Evolutionary conservation across 345 rosid species (phyloP).

Genomic region (Carallia brachiata): DNA sequence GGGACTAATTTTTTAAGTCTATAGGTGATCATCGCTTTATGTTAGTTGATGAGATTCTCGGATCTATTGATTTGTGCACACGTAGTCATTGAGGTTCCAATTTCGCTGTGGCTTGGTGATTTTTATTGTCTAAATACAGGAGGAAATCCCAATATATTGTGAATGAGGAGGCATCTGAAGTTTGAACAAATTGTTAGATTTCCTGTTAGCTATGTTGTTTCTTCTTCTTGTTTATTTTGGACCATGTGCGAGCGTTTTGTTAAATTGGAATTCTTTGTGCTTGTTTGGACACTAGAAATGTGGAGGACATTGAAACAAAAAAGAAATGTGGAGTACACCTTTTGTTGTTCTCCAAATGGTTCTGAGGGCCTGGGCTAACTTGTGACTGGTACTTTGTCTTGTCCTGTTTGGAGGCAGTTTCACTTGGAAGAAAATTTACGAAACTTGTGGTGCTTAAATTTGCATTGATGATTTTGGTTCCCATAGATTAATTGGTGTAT

Average conservation of each 20-base stretch:
- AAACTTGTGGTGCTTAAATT: not conserved
- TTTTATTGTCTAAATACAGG: too few species aligned
- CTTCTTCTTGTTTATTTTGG: not conserved
- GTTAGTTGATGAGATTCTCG: too few species aligned
- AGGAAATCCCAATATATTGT: too few species aligned
- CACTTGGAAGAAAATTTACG: not conserved
- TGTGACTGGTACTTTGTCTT: not conserved
- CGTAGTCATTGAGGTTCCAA: too few species aligned
- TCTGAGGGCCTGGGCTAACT: not conserved
- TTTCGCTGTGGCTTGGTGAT: too few species aligned
- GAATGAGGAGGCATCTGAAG: too few species aligned
- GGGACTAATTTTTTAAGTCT: too few species aligned
- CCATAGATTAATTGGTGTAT: not conserved
- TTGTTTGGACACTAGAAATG: not conserved
- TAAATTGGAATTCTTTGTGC: not conserved
- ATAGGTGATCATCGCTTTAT: too few species aligned
- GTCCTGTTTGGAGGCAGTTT: not conserved
- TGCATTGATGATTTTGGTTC: not conserved
- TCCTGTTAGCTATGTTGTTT: too few species aligned
- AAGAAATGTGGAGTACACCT: not conserved
- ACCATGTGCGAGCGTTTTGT: not conserved
- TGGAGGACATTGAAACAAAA: not conserved
- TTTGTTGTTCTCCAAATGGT: not conserved
- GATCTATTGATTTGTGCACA: too few species aligned
- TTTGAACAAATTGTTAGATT: too few species aligned